Evolutionary conservation across 2,329 filamentous ascomycete genomes (phyloP).

Genomic region (Sphaceloma murrayae): DNA sequence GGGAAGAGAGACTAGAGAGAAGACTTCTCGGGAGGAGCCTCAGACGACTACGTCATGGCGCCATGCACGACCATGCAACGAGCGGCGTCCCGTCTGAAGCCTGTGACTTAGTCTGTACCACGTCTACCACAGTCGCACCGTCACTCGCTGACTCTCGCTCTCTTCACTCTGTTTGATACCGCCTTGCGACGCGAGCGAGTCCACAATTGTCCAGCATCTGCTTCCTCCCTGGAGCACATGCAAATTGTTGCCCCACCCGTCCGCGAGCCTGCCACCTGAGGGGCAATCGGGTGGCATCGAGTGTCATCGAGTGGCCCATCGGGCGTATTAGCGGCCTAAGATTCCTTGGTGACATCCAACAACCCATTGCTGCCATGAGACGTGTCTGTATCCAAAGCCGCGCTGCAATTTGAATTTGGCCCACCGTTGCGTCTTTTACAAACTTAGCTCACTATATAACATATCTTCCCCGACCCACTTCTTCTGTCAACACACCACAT

Average conservation of each 20-base stretch:
- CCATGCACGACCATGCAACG: constrained; percentile 9
- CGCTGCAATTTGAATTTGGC: constrained; percentile 5
- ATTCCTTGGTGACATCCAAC: constrained; percentile 7
- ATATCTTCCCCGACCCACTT: constrained; percentile 5
- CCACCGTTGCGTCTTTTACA: constrained; percentile 11
- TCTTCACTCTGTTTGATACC: constrained; percentile 10
- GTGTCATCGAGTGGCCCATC: too few relatives aligned
- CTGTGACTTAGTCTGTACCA: constrained; percentile 12
- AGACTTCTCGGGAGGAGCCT: too few relatives aligned
- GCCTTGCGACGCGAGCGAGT: constrained; percentile 2
- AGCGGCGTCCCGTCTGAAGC: too few relatives aligned
- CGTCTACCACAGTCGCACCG: constrained; percentile 1
- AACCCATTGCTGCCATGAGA: constrained; percentile 7
- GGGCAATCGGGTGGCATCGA: too few relatives aligned
- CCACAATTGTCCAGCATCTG: constrained; percentile 4
- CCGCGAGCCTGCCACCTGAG: too few relatives aligned
- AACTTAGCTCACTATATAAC: constrained; percentile 6
- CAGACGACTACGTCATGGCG: constrained; percentile 15
- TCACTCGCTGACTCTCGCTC: constrained; percentile 1
- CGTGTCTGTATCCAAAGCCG: constrained; percentile 12
- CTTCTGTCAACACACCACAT: constrained; percentile 1
- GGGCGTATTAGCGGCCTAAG: not conserved
- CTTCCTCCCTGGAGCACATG: constrained; percentile 6
- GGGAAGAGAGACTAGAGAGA: too few relatives aligned
- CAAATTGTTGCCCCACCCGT: constrained; percentile 12